A percentile compares a stretch with the other conserved stretches of the same genome.
phyloP scores from a whole-genome alignment of 108 stramenopile species.

The Ochromonas danica region DNA sequence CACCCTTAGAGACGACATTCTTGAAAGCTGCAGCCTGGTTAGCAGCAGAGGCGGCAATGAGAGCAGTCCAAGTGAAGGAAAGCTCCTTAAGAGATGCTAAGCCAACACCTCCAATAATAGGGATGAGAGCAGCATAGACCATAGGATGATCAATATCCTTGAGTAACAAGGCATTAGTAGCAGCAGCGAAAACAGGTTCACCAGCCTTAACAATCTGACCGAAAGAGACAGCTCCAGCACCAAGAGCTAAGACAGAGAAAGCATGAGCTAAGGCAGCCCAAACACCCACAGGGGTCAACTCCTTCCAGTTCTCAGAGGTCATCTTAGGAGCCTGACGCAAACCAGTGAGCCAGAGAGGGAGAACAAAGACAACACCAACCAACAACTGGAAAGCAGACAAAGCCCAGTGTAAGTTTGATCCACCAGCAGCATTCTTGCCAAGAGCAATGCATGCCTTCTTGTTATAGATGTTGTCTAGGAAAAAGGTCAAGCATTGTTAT shows the following conservation, averaged over 20 bases:
- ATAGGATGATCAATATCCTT: slow-evolving; percentile 38
- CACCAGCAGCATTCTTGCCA: background rate
- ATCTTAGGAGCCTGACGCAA: slow-evolving; percentile 88
- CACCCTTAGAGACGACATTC: slow-evolving; percentile 79
- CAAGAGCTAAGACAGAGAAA: slow-evolving; percentile 90
- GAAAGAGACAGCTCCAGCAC: slow-evolving; percentile 95
- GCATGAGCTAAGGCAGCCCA: slow-evolving; percentile 95
- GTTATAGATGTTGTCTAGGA: slow-evolving; percentile 96
- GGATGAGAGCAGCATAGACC: slow-evolving; percentile 75
- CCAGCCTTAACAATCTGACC: slow-evolving; percentile 99
- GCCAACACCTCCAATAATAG: slow-evolving; percentile 81
- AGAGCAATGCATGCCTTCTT: slow-evolving; percentile 89
- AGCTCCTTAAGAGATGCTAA: slow-evolving; percentile 81
- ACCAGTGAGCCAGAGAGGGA: slow-evolving; percentile 77
- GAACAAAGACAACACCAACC: slow-evolving; percentile 82
- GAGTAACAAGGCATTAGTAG: slow-evolving; percentile 3
- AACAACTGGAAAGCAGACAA: slow-evolving; percentile 93
- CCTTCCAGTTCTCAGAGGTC: slow-evolving; percentile 71
- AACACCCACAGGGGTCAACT: slow-evolving; percentile 84
- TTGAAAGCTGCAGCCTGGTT: slow-evolving; percentile 81
- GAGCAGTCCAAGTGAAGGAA: slow-evolving; percentile 65
- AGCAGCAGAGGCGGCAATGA: slow-evolving; percentile 80
- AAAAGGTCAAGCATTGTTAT: background rate
- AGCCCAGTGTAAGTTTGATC: slow-evolving; percentile 69
- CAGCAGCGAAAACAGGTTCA: slow-evolving; percentile 94